Evolutionary conservation across 1,139 yeast genomes (phyloP), one percentile per base, ranked within the genome.

Genomic region (Saccharomyces hybrid): DNA sequence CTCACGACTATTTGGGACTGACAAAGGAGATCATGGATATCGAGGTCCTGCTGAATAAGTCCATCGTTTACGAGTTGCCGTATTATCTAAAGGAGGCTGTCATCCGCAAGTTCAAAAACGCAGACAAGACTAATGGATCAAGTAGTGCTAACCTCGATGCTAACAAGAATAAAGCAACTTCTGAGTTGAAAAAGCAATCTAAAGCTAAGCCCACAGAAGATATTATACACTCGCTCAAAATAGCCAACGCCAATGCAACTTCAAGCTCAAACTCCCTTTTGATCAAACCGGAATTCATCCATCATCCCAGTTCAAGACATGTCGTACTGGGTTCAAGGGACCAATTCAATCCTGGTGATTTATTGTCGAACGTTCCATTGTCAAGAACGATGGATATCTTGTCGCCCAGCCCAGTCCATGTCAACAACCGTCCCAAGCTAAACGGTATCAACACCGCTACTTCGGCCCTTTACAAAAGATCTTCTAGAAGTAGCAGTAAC

Each of bases 1-100:
- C 95, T 11, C 95, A 91, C 66, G 80, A 82, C 61, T 93, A 93
- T 67, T 74, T 93, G 52, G 96, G 96, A 0, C 72, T 93, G 32
- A 89, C 98, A 0, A 76, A 81, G 28, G 96, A 90, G 63, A 83
- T 93, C 44, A 79, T 88, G 61, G 83, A 85, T 54, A 84, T 91
- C 16, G 99, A 93, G 66, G 72, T 80, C 4, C 75, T 76, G 20
- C 73, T 93, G 52, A 93, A 93, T 66, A 69, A 74, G 31, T 67
- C 72, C 7, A 72, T 77, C 1, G 69, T 72, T 20, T 72, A 74
- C 55, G 79, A 77, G 50, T 69, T 89, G 23, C 96, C 97, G 0
- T 70, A 77, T 5, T 84, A 85, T 69, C 71, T 71, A 20, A 66
- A 67, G 53, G 85, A 85, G 48, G 80, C 83, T 1, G 79, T 85